Evolutionary conservation across 768 basidiomycete genomes (phyloP).

Genomic region (Tylopilus intermedius): DNA sequence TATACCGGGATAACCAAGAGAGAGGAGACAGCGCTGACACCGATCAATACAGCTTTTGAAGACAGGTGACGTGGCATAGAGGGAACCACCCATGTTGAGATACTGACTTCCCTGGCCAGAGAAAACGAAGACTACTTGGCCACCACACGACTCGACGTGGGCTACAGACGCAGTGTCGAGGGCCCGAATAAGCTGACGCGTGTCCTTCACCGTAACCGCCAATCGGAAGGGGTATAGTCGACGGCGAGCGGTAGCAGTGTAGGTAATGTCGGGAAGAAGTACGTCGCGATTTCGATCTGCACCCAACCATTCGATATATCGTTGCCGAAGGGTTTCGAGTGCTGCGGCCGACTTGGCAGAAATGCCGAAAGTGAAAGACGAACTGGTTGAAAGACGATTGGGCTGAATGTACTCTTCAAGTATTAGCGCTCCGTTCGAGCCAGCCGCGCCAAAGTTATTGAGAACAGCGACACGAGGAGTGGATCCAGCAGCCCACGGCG

Average conservation of each 20-base stretch:
- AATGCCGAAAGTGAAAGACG: constrained; percentile 48
- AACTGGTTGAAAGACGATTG: background rate
- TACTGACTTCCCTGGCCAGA: constrained; percentile 73
- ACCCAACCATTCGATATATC: constrained; percentile 48
- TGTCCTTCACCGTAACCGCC: constrained; percentile 41
- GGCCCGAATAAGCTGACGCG: constrained; percentile 43
- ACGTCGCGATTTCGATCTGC: constrained; percentile 20
- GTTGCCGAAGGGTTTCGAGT: constrained; percentile 43
- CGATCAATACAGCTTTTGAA: constrained; percentile 54
- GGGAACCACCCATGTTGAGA: constrained; percentile 52
- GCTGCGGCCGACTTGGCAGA: constrained; percentile 54
- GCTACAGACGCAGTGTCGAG: constrained; percentile 36
- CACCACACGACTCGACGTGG: constrained; percentile 24
- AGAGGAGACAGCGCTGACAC: constrained; percentile 49
- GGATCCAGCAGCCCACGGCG: constrained; percentile 41
- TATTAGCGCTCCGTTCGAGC: constrained; percentile 60
- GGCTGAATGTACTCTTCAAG: constrained; percentile 47
- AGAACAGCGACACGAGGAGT: constrained; percentile 50
- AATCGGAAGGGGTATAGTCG: constrained; percentile 52
- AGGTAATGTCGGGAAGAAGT: constrained; percentile 51
- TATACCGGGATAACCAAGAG: constrained; percentile 49
- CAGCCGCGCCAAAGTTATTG: constrained; percentile 74
- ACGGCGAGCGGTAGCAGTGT: constrained; percentile 63
- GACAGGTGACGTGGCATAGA: constrained; percentile 46
- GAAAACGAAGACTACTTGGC: constrained; percentile 59